These are phyloP conservation scores for Trametes villosa DNA, from an alignment of 768 basidiomycete species.

Conservation along the genomic window DNA sequence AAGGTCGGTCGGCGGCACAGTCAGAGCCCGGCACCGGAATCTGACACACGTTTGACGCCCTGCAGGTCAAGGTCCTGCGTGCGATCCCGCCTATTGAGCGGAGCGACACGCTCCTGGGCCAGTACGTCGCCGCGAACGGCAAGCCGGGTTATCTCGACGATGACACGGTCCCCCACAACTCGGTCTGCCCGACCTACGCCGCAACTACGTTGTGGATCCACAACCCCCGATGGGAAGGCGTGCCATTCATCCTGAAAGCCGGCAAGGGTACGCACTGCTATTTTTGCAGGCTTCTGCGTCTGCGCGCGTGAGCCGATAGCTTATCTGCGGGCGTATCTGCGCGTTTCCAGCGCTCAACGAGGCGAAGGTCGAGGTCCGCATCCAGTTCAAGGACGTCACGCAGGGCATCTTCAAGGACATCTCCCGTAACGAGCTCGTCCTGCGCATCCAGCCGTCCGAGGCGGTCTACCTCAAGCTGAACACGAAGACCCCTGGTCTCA, in stretches of 20 bases:
- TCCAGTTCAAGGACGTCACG: constrained; percentile 98
- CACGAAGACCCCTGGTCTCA: constrained; percentile 89
- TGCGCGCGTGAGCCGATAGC: constrained; percentile 10
- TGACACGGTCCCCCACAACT: constrained; percentile 89
- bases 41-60: constrained; percentile 23
- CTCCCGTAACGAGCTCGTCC: constrained; percentile 94
- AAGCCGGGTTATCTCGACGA: constrained; percentile 99
- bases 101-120: constrained; percentile 87
- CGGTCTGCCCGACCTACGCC: constrained; percentile 93
- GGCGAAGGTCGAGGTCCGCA: constrained; percentile 96
- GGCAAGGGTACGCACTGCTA: constrained; percentile 77
- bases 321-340: constrained; percentile 16
- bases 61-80: constrained; percentile 93
- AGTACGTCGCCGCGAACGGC: constrained; percentile 86
- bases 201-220: constrained; percentile 90
- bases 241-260: constrained; percentile 97
- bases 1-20: constrained; percentile 60
- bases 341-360: constrained; percentile 81
- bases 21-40: constrained; percentile 8
- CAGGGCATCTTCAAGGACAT: constrained; percentile 97
- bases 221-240: constrained; percentile 98
- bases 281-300: constrained; percentile 16
- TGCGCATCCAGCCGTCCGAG: constrained; percentile 95
- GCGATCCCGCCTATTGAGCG: constrained; percentile 81
- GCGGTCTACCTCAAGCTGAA: constrained; percentile 98